A percentile compares a stretch with the other conserved stretches of the same genome.
Evolutionary conservation across 768 basidiomycete species (phyloP).

Genomic region (Suillus americanus): DNA sequence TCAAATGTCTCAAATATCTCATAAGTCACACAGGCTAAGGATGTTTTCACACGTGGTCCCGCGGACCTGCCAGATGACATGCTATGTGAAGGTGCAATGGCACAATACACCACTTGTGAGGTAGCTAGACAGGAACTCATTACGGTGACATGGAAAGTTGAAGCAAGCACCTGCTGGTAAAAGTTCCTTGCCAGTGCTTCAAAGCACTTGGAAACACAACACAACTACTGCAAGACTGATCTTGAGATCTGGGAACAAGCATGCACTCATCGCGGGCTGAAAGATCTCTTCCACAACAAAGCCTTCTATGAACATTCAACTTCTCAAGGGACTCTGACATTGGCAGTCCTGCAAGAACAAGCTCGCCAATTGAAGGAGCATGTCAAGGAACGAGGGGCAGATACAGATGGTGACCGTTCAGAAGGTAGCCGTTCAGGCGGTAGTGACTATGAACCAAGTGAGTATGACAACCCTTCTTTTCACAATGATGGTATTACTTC

Average conservation of each 20-base stretch:
- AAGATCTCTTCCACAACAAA: no score
- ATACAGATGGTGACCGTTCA: no score
- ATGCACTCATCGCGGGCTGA: no score
- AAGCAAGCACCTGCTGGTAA: background rate
- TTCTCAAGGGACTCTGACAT: no score
- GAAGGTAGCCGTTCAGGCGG: no score
- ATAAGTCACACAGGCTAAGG: background rate
- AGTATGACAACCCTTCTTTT: background rate
- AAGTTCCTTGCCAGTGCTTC: background rate
- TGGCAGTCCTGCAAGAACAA: no score
- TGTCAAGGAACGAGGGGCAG: no score
- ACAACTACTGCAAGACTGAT: background rate
- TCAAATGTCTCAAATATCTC: no score
- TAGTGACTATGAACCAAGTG: no score
- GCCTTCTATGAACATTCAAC: no score
- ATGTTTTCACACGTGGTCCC: background rate
- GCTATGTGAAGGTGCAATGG: background rate
- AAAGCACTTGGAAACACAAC: background rate
- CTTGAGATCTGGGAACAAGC: no score
- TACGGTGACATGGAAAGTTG: background rate
- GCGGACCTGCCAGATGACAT: slow-evolving; percentile 1
- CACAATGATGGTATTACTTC: background rate
- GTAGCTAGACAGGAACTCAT: background rate
- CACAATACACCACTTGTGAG: slow-evolving; percentile 1
- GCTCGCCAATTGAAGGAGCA: no score